Conservation (phyloP, 2,329 filamentous ascomycete species). For the Xylaria arbuscula region DNA sequence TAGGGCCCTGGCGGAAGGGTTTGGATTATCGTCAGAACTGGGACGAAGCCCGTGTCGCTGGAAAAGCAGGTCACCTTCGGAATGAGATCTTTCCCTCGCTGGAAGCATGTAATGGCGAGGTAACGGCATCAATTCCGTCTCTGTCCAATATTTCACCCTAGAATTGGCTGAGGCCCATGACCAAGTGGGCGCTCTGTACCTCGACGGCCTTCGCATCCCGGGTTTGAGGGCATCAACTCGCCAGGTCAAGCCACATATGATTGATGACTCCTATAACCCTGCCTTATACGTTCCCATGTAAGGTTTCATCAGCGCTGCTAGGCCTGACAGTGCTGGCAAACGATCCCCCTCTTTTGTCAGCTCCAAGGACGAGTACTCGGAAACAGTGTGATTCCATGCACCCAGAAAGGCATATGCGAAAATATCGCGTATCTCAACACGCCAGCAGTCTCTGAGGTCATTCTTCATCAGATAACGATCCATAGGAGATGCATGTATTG, state of each 20-base stretch:
- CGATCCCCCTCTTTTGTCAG: not conserved
- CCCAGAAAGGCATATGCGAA: not conserved
- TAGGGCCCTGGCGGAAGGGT: not conserved
- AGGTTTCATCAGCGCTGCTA: not conserved
- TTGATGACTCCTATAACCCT: not conserved
- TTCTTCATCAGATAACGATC: no score
- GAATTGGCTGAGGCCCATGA: not conserved
- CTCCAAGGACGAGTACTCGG: not conserved
- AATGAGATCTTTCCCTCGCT: not conserved
- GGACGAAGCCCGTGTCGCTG: not conserved
- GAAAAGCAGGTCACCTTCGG: not conserved
- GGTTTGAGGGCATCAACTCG: not conserved
- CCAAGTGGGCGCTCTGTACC: not conserved
- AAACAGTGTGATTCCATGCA: not conserved
- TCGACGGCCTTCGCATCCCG: not conserved
- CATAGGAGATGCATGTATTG: no score
- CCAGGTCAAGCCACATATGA: constrained; percentile 1
- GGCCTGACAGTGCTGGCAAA: not conserved
- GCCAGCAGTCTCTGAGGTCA: not conserved
- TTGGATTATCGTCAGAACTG: not conserved
- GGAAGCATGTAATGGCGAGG: not conserved
- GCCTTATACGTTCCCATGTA: not conserved
- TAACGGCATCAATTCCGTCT: not conserved
- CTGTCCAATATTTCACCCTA: not conserved
- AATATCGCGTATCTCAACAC: not conserved